These are phyloP conservation scores for Aspergillus candidus DNA, from an alignment of 2,329 filamentous ascomycete species.

Conservation along the genomic window DNA sequence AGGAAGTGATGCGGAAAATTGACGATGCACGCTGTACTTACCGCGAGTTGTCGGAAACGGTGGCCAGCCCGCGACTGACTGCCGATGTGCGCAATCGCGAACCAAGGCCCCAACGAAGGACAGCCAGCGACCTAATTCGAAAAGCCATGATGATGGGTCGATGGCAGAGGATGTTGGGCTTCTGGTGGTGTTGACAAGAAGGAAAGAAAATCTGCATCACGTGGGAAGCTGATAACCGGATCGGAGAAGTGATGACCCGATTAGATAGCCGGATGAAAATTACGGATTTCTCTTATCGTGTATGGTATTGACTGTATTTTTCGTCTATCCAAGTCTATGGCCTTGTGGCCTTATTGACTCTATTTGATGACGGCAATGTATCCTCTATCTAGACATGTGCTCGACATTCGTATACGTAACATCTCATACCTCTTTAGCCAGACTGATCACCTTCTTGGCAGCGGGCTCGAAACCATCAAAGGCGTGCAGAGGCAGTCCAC, in stretches of 20 bases:
- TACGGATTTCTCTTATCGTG: no score
- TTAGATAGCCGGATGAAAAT: no score
- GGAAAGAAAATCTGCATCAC: conserved; percentile 15
- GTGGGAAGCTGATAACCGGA: background rate
- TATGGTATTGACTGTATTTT: conserved; percentile 1
- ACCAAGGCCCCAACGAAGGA: conserved; percentile 23
- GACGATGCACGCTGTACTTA: conserved; percentile 17
- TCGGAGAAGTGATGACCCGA: no score
- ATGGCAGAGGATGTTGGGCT: background rate
- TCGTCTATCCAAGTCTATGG: background rate
- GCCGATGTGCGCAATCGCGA: conserved; percentile 16
- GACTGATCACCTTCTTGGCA: conserved; percentile 58
- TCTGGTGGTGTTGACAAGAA: background rate
- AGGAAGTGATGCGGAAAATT: background rate
- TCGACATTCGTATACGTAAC: background rate
- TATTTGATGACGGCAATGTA: background rate
- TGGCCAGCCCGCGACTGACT: conserved; percentile 32
- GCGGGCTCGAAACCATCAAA: conserved; percentile 73
- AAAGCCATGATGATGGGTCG: conserved; percentile 28
- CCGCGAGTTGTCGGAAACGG: conserved; percentile 33
- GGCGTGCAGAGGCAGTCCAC: conserved; percentile 61
- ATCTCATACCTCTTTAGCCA: conserved; percentile 34
- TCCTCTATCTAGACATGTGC: background rate
- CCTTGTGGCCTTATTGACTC: background rate
- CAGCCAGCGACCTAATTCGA: conserved; percentile 24